phyloP scores from a whole-genome alignment of 345 rosid species.

The Viola odorata region DNA sequence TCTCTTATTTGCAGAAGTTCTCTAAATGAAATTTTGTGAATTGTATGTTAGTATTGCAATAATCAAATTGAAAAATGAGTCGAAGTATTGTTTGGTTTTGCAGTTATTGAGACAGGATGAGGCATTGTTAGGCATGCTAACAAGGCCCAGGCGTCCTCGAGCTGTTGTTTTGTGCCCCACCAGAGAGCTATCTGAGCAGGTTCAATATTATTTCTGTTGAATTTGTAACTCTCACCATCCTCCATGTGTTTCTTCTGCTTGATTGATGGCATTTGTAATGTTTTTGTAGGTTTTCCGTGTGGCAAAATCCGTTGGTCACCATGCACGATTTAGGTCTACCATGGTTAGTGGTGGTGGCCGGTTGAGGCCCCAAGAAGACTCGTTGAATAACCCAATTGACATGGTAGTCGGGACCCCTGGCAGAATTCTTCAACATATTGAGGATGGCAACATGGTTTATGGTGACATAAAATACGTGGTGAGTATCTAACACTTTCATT shows the following conservation, averaged over 20 bases:
- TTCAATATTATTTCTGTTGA: constrained; percentile 10
- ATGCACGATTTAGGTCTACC: constrained; percentile 78
- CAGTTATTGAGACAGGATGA: constrained; percentile 88
- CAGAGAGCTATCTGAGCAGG: constrained; percentile 97
- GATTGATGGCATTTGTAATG: constrained; percentile 1
- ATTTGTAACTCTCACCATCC: neutral
- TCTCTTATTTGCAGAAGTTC: neutral
- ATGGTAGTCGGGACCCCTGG: constrained; percentile 98
- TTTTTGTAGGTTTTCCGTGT: constrained; percentile 74
- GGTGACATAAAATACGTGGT: constrained; percentile 86
- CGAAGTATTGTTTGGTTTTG: constrained; percentile 11
- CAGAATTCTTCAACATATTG: constrained; percentile 88
- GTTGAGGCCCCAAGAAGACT: constrained; percentile 83
- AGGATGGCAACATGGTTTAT: constrained; percentile 88
- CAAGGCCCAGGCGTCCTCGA: constrained; percentile 86
- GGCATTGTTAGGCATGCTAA: constrained; percentile 49
- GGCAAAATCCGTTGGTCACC: constrained; percentile 86
- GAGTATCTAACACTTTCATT: constrained; percentile 9
- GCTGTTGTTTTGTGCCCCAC: constrained; percentile 93
- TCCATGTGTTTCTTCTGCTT: neutral
- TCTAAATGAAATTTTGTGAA: neutral
- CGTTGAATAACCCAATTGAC: constrained; percentile 73
- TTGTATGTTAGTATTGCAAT: constrained; percentile 1
- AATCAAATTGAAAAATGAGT: neutral
- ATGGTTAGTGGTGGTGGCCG: constrained; percentile 94